Evolutionary conservation across 2,329 filamentous ascomycete species (phyloP), one percentile per base, ranked within the genome.

Genomic region (Aspergillus terreus): DNA sequence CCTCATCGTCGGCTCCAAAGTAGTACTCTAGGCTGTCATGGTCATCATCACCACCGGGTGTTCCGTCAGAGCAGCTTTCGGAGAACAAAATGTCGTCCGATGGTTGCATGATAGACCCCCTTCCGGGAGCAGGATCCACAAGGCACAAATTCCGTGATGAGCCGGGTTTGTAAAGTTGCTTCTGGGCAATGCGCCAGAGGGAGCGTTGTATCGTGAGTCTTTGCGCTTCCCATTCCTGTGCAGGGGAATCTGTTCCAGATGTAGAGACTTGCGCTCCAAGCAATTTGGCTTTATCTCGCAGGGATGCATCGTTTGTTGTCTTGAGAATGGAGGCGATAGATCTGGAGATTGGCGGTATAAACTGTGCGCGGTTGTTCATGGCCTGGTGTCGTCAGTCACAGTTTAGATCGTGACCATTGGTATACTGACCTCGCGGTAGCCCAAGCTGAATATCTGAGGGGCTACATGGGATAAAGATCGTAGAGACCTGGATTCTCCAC

Each of bases 331-430:
- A 64, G 4, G 58, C 52, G 23, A 74, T 54, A 5, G 70, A 66
- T 53, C 68, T 72, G 1, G 64, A 58, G 14, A 73, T 61, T 4
- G 64, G 61, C 1, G 69, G 63, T 3, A 73, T 65, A 6, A 71
- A 63, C 6, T 60, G 58, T 9, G 61, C 63, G 32, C 71, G 61
- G 54, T 72, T 67, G 33, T 61, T 63, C 51, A 73, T 66, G 32
- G 62, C 65, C 71, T 74, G 36, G 5, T 12, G 7, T 30, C 14
- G 15, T 38, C 15, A 32, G 12, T 41, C 4, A 23, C 14, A 19
- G 9, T 5, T 10, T 27, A 43, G 19, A 6, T 6, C 15, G 4
- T 30, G n/a, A 11, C n/a, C 4, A n/a, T 19, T 36, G 10, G 5
- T 3, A 15, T 17, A 17, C 50, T 47, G 45, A 61, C 71, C 53